Base-by-base conservation (phyloP, 768 basidiomycete genomes). In the Coprinellus micaceus region DNA sequence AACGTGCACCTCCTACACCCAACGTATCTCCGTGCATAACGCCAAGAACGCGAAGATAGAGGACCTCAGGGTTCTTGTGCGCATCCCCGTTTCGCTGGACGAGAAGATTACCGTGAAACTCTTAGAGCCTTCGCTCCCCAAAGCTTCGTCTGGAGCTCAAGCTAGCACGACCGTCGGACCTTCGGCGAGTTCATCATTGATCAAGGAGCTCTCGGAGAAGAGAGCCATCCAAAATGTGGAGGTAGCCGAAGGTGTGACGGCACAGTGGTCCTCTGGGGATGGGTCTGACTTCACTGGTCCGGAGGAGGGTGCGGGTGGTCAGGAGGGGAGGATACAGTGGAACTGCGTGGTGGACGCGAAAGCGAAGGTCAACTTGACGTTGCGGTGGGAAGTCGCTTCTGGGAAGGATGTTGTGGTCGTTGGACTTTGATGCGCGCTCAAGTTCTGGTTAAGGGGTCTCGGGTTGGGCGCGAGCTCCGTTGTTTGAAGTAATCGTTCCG, bases 71-170 rank as follows among this genome's bases (percentile, higher is more conserved):
- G 61, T 80, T 51, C 52, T 72, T n/a, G 76, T 78, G 54, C 72
- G 71, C 51, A 62, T 77, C 21, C 77, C 75, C 3, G 56, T 74
- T 10, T 76, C 76, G 1, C 64, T 74, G 47, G 67, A 67, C 30
- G 57, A 73, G 0, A 67, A 70, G 40, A 70, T 79, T 41, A 70
- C 66, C 36, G 74, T 80, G 51, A 79, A 77, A 61, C 66, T 75
- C 13, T 63, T 76, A 10, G 71, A 61, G 46, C 72, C 71, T 4
- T 30, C 61, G 5, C 64, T 72, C 17, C 30, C 46, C 10, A 26
- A 62, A 11, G 53, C 44, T n/a, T 36, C 29, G 21, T 48, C 51
- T 29, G 28, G n/a, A 10, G 44, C 41, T 11, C 48, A 52, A 22
- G 26, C 54, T 33, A 58, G 53, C 24, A 33, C 13, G 7, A 33